These are phyloP conservation scores for Halenospora varia DNA, from an alignment of 495 filamentous ascomycete species.

Conservation along the genomic window DNA sequence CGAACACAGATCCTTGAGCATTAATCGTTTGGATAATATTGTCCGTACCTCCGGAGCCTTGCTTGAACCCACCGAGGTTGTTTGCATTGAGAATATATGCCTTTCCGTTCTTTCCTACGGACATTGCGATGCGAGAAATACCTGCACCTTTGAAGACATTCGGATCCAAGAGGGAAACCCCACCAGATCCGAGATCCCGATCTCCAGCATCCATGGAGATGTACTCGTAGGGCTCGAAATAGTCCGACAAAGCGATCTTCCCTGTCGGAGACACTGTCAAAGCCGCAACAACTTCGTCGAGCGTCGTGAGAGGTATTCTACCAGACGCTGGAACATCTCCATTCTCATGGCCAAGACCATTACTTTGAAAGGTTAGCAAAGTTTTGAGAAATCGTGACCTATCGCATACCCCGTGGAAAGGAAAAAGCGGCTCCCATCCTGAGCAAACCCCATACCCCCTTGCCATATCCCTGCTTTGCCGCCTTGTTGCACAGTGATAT, in stretches of 20 bases:
- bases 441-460: conserved; percentile 36
- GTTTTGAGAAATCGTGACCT: not conserved
- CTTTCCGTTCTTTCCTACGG: conserved; percentile 43
- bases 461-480: conserved; percentile 42
- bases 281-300: conserved; percentile 36
- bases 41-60: conserved; percentile 36
- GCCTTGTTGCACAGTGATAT: conserved; percentile 22
- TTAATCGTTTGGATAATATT: conserved; percentile 39
- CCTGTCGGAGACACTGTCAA: conserved; percentile 29
- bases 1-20: conserved; percentile 36
- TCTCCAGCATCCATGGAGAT: conserved; percentile 37
- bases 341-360: conserved; percentile 36
- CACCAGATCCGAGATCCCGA: conserved; percentile 38
- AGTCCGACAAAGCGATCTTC: conserved; percentile 33
- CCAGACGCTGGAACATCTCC: conserved; percentile 34
- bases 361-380: conserved; percentile 11
- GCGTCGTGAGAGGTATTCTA: conserved; percentile 26
- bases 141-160: conserved; percentile 33
- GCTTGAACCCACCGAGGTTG: conserved; percentile 45
- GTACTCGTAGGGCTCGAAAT: conserved; percentile 41
- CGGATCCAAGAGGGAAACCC: conserved; percentile 34
- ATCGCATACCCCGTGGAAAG: conserved; percentile 30
- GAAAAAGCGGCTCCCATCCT: conserved; percentile 38
- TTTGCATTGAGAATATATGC: conserved; percentile 42
- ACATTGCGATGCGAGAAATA: conserved; percentile 35